Evolutionary conservation across 805 yeast genomes (phyloP).

Genomic region (Candida vartiovaarae): DNA sequence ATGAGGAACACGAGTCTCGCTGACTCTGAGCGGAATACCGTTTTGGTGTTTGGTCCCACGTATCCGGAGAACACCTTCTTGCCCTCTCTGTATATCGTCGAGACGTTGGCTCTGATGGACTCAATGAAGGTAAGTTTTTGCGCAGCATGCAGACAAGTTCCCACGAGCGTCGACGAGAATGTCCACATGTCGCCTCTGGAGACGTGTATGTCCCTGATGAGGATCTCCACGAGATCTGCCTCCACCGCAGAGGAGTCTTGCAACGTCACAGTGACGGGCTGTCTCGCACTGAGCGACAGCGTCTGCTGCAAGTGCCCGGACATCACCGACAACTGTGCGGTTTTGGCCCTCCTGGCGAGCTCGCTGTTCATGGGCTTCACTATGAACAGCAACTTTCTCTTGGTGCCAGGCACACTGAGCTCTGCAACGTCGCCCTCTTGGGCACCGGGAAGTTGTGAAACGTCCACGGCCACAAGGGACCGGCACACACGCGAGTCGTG

Average conservation of each 20-base stretch:
- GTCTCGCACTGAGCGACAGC: conserved; percentile 61
- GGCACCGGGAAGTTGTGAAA: conserved; percentile 52
- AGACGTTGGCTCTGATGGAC: conserved; percentile 56
- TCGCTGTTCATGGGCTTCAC: conserved; percentile 30
- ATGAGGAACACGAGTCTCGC: conserved; percentile 77
- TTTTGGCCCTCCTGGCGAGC: conserved; percentile 25
- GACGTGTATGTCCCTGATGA: conserved; percentile 70
- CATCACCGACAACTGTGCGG: conserved; percentile 45
- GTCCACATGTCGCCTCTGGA: conserved; percentile 94
- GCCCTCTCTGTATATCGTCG: conserved; percentile 58
- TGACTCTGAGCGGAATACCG: conserved; percentile 87
- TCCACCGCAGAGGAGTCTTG: conserved; percentile 43
- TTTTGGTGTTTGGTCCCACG: conserved; percentile 64
- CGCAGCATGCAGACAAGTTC: conserved; percentile 57
- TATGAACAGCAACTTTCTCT: conserved; percentile 37
- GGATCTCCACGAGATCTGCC: conserved; percentile 77
- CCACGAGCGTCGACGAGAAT: conserved; percentile 53
- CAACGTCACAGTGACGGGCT: conserved; percentile 52
- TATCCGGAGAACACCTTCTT: conserved; percentile 67
- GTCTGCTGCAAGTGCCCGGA: conserved; percentile 53
- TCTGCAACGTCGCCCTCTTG: conserved; percentile 75
- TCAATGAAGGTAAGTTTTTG: conserved; percentile 60
- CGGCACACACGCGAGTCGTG: conserved; percentile 60
- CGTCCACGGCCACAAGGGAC: conserved; percentile 59
- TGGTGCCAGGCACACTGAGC: conserved; percentile 30